Percentiles rank a stretch among this genome's conserved stretches.
phyloP scores from a whole-genome alignment of 257 asterid genomes.

The Solanum microdontum region DNA sequence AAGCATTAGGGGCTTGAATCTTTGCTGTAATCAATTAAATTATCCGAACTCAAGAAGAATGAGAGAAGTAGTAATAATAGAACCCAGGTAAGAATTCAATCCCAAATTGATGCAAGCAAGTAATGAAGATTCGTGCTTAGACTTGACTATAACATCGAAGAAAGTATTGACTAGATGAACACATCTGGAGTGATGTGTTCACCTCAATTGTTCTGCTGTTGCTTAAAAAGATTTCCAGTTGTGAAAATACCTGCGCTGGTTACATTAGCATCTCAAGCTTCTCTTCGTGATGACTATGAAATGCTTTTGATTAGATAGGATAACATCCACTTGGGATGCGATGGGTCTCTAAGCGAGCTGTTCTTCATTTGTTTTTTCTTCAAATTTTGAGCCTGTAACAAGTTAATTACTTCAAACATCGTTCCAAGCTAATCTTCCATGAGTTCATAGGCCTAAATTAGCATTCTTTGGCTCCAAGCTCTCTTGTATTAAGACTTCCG shows the following conservation, averaged over 20 bases:
- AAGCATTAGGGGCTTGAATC: not conserved
- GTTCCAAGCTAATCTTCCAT: not conserved
- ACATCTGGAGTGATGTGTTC: not conserved
- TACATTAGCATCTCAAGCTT: not conserved
- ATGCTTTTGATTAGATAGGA: not conserved
- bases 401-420: not conserved
- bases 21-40: not conserved
- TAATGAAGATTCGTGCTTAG: not conserved
- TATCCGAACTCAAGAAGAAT: not conserved
- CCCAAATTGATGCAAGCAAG: not conserved
- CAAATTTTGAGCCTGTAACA: not conserved
- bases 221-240: not conserved
- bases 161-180: not conserved
- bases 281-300: not conserved
- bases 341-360: not conserved
- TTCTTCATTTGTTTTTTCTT: not conserved
- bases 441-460: not conserved
- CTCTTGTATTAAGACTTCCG: not conserved
- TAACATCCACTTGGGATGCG: not conserved
- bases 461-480: not conserved
- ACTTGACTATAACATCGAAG: not conserved
- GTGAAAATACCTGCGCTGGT: not conserved
- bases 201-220: not conserved
- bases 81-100: not conserved
- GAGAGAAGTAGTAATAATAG: not conserved